Conservation (phyloP, 768 basidiomycete genomes). For the Tubosaeta brunneosetosa region DNA sequence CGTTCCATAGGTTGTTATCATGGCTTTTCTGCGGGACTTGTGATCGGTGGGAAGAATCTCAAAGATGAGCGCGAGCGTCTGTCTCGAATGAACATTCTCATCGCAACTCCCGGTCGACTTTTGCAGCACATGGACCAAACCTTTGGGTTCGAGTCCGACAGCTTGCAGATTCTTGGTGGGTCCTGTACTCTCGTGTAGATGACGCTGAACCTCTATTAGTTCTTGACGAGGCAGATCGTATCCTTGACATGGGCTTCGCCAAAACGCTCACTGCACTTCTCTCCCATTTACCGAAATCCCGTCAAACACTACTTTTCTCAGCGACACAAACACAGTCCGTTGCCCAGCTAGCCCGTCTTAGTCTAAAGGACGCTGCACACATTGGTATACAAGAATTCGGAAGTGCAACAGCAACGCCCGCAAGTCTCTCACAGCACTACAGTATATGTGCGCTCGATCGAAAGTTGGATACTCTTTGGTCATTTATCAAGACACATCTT, state of each 20-base stretch:
- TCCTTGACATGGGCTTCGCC: slow-evolving; percentile 94
- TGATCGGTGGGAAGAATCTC: slow-evolving; percentile 94
- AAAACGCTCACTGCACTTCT: slow-evolving; percentile 86
- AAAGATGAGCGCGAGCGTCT: slow-evolving; percentile 90
- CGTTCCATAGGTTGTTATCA: slow-evolving; percentile 92
- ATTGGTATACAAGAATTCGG: slow-evolving; percentile 58
- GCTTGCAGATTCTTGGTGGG: slow-evolving; percentile 86
- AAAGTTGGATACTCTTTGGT: slow-evolving; percentile 90
- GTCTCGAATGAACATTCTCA: slow-evolving; percentile 95
- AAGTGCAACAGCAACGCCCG: slow-evolving; percentile 53
- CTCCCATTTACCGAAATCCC: slow-evolving; percentile 83
- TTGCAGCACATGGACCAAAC: slow-evolving; percentile 99
- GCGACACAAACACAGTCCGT: slow-evolving; percentile 94
- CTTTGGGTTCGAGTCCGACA: slow-evolving; percentile 86
- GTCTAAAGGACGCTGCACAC: slow-evolving; percentile 74
- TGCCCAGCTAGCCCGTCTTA: slow-evolving; percentile 82
- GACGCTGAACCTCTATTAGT: slow-evolving; percentile 41
- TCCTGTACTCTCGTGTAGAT: slow-evolving; percentile 4
- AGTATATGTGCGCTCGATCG: slow-evolving; percentile 75
- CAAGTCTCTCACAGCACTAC: slow-evolving; percentile 85
- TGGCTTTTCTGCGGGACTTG: slow-evolving; percentile 86
- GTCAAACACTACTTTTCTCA: slow-evolving; percentile 95
- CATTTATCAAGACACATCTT: slow-evolving; percentile 91
- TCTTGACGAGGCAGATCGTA: slow-evolving; percentile 94
- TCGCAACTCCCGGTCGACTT: slow-evolving; percentile 92